Evolutionary conservation across 495 filamentous ascomycete species (phyloP).

Genomic region (Bacidia rubella): DNA sequence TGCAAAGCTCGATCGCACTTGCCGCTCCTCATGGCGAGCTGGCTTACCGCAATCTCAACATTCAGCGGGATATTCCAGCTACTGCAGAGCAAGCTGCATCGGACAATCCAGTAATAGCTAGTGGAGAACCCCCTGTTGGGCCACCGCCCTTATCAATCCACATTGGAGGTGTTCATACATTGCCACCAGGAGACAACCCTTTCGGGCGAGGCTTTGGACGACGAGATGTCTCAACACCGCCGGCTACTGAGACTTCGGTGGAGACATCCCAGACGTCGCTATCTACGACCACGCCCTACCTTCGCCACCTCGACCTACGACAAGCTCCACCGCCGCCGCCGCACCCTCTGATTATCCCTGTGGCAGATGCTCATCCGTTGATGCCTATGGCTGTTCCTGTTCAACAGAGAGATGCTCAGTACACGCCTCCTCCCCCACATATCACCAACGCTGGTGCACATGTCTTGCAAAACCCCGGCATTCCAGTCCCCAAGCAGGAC

Average conservation of each 20-base stretch:
- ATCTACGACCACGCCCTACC: neutral
- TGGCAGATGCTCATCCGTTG: neutral
- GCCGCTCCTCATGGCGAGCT: neutral
- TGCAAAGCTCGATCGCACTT: neutral
- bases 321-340: neutral
- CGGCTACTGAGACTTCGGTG: neutral
- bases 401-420: neutral
- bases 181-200: neutral
- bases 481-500: neutral
- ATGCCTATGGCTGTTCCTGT: neutral
- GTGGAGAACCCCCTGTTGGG: neutral
- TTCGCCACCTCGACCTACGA: neutral
- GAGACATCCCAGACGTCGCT: neutral
- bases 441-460: neutral
- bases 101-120: no score
- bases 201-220: neutral
- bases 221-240: neutral
- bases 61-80: neutral
- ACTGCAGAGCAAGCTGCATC: no score
- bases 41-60: neutral
- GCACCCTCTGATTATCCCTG: neutral
- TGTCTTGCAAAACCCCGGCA: neutral
- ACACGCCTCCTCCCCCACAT: neutral
- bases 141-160: neutral
- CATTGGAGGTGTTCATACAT: neutral